Conservation (phyloP, 1,284 basidiomycete genomes). For the Uromyces viciae-fabae region DNA sequence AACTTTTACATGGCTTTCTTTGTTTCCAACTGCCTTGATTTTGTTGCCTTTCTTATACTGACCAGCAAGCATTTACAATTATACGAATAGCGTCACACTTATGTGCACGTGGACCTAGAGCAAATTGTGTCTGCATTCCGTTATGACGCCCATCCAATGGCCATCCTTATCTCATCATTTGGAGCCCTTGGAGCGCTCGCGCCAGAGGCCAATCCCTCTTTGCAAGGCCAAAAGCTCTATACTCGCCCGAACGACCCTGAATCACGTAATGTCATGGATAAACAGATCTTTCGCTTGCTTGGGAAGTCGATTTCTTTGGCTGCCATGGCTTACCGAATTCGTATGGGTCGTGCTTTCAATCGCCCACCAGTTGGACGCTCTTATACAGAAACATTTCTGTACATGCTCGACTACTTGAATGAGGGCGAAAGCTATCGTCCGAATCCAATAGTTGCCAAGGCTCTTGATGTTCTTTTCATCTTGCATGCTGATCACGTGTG, state of each 20-base stretch:
- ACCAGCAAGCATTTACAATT: not conserved
- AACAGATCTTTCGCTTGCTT: slow-evolving; percentile 79
- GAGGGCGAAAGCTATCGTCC: slow-evolving; percentile 64
- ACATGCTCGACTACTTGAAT: slow-evolving; percentile 76
- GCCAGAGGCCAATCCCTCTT: slow-evolving; percentile 59
- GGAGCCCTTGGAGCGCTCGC: slow-evolving; percentile 81
- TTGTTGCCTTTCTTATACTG: not conserved
- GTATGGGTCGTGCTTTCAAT: slow-evolving; percentile 82
- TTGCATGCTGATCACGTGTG: slow-evolving; percentile 67
- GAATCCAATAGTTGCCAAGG: slow-evolving; percentile 74
- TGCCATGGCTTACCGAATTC: slow-evolving; percentile 82
- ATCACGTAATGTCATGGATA: slow-evolving; percentile 74
- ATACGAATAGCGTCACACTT: slow-evolving; percentile 62
- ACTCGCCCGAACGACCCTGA: slow-evolving; percentile 61
- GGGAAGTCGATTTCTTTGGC: slow-evolving; percentile 82
- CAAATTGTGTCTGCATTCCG: slow-evolving; percentile 58
- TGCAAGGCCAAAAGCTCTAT: slow-evolving; percentile 71
- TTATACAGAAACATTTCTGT: slow-evolving; percentile 77
- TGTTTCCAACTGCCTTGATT: no score
- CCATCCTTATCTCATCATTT: slow-evolving; percentile 76
- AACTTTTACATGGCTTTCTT: not conserved
- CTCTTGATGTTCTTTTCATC: slow-evolving; percentile 76
- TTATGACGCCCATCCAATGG: slow-evolving; percentile 63
- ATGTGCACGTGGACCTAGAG: slow-evolving; percentile 72
- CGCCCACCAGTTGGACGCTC: slow-evolving; percentile 72